A percentile compares a stretch with the other conserved stretches of the same genome.
Conservation (phyloP, 805 yeast species). For the Kazachstania martiniae region DNA sequence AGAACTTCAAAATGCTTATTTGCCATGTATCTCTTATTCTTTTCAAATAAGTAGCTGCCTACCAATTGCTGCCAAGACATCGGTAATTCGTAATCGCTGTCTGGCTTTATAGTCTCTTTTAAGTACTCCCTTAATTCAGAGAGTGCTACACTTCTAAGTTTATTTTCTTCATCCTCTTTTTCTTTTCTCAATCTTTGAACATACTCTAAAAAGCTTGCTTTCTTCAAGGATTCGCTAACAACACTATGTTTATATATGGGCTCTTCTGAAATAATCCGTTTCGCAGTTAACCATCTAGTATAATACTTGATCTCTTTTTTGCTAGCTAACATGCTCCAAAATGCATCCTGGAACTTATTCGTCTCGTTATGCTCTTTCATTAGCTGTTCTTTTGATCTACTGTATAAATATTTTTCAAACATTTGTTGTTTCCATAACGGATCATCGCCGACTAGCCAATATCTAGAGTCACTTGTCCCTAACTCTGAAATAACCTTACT, state of each 20-base stretch:
- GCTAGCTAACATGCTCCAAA: conserved; percentile 35
- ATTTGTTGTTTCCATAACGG: conserved; percentile 46
- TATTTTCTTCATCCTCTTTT: conserved; percentile 16
- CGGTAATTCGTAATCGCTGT: conserved; percentile 10
- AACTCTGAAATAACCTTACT: conserved; percentile 44
- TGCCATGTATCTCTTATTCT: conserved; percentile 45
- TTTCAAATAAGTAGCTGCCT: conserved; percentile 23
- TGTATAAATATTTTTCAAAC: conserved; percentile 55
- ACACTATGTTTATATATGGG: conserved; percentile 54
- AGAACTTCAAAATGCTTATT: conserved; percentile 45
- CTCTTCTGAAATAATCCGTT: conserved; percentile 46
- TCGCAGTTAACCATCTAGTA: conserved; percentile 56
- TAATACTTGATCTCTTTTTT: conserved; percentile 35
- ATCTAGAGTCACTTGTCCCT: conserved; percentile 48
- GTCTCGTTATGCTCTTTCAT: conserved; percentile 41
- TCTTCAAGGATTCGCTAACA: conserved; percentile 46
- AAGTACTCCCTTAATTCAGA: conserved; percentile 44
- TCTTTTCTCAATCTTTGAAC: conserved; percentile 30
- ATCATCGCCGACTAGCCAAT: conserved; percentile 53
- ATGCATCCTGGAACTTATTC: conserved; percentile 47
- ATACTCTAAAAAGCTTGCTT: conserved; percentile 42
- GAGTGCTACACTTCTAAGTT: conserved; percentile 38
- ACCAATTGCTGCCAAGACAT: conserved; percentile 19
- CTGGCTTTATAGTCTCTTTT: no score
- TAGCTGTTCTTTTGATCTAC: conserved; percentile 40